Evolutionary conservation across 192 early-diverging fungal genomes (phyloP).

Genomic region (Dimargaris verticillata): DNA sequence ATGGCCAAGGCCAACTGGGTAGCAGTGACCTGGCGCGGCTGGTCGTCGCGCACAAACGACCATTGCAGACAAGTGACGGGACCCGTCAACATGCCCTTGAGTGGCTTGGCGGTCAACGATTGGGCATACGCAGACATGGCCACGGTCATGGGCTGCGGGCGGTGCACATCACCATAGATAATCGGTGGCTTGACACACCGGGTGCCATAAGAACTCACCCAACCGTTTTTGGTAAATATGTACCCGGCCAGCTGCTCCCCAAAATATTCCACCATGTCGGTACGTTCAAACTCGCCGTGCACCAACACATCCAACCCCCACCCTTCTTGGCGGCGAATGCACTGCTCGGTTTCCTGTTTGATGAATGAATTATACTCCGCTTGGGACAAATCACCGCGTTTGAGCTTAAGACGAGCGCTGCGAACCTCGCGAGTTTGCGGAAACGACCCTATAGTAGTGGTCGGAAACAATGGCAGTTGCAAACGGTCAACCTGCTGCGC

Average conservation of each 20-base stretch:
- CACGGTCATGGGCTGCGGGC: constrained; percentile 86
- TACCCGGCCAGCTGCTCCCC: constrained; percentile 87
- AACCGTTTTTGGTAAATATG: constrained; percentile 88
- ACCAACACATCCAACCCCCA: constrained; percentile 87
- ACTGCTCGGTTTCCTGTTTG: constrained; percentile 66
- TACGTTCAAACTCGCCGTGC: constrained; percentile 96
- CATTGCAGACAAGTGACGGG: constrained; percentile 96
- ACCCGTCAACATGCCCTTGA: constrained; percentile 99
- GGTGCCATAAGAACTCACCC: constrained; percentile 94
- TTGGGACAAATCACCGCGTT: constrained; percentile 56
- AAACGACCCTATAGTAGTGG: constrained; percentile 96
- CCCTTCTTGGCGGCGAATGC: constrained; percentile 78
- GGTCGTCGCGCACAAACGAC: constrained; percentile 98
- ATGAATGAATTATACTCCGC: constrained; percentile 67
- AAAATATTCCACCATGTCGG: constrained; percentile 94
- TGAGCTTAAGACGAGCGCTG: constrained; percentile 73
- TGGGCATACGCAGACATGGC: constrained; percentile 72
- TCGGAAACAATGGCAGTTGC: constrained; percentile 81
- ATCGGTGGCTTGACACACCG: constrained; percentile 95
- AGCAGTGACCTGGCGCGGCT: constrained; percentile 66
- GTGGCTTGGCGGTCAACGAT: constrained; percentile 68
- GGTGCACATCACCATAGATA: constrained; percentile 90
- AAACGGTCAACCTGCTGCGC: constrained; percentile 53
- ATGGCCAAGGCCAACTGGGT: constrained; percentile 87
- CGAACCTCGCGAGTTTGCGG: constrained; percentile 97